Evolutionary conservation across 225 moss, liverwort and hornwort genomes (phyloP).

Genomic region (Takakia lepidozioides): DNA sequence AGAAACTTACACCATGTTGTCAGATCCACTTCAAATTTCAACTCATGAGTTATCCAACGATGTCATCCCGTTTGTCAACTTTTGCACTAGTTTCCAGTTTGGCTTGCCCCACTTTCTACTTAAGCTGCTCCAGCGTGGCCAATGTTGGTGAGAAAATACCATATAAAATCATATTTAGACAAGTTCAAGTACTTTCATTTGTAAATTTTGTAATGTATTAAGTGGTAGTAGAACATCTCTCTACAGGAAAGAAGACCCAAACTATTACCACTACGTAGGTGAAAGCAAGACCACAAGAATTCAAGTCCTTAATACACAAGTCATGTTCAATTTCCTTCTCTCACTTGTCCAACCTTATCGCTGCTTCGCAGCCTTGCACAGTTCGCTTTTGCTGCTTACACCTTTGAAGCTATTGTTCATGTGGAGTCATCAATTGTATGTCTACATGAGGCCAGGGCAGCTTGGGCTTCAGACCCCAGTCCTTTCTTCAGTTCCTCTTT

Average conservation of each 20-base stretch:
- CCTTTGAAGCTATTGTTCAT: conserved; percentile 82
- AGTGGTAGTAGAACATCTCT: too few relatives aligned
- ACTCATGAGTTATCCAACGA: conserved; percentile 63
- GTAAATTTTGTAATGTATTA: too few relatives aligned
- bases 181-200: too few relatives aligned
- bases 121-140: conserved; percentile 75
- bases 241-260: conserved; percentile 11
- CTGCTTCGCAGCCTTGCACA: conserved; percentile 63
- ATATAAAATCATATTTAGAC: too few relatives aligned
- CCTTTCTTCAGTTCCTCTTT: conserved; percentile 82
- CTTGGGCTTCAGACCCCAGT: conserved; percentile 78
- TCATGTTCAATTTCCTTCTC: neutral
- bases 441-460: conserved; percentile 65
- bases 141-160: too few relatives aligned
- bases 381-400: conserved; percentile 89
- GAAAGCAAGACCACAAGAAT: too few relatives aligned
- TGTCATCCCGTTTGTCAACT: conserved; percentile 39
- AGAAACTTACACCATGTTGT: conserved; percentile 42
- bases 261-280: too few relatives aligned
- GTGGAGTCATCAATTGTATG: conserved; percentile 72
- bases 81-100: conserved; percentile 20
- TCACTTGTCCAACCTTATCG: conserved; percentile 55
- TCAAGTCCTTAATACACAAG: neutral
- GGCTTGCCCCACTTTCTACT: conserved; percentile 36
- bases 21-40: conserved; percentile 75